Evolutionary conservation across 2,329 filamentous ascomycete genomes (phyloP).

Genomic region (Gaeumannomyces sp.): DNA sequence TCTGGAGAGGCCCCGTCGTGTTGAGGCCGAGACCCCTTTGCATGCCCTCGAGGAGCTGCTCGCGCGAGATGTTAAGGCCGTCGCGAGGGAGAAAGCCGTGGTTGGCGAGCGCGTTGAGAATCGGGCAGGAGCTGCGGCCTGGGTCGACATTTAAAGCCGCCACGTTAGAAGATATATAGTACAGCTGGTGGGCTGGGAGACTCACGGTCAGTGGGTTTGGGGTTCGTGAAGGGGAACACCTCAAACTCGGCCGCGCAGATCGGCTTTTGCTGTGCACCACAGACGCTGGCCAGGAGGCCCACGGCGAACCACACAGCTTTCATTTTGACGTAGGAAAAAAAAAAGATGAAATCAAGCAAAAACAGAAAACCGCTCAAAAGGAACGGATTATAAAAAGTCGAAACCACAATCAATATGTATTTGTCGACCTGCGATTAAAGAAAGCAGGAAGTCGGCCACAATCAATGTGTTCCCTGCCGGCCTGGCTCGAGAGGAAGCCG

Average conservation of each 20-base stretch:
- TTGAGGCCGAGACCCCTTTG: constrained; percentile 37
- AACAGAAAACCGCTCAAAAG: no score
- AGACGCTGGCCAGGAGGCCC: background rate
- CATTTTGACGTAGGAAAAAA: background rate
- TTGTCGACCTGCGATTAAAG: no score
- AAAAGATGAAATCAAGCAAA: background rate
- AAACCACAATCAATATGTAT: no score
- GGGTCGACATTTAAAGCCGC: background rate
- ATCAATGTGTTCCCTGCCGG: no score
- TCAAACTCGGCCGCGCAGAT: background rate
- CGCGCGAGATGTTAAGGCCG: constrained; percentile 34
- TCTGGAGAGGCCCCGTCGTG: constrained; percentile 23
- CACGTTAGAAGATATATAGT: background rate
- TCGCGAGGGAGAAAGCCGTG: constrained; percentile 1
- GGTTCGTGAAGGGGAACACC: background rate
- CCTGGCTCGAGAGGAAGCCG: no score
- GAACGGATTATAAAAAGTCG: no score
- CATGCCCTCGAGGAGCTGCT: constrained; percentile 32
- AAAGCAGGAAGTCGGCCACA: no score
- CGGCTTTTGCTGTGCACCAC: background rate
- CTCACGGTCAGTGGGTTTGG: background rate
- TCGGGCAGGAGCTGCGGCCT: constrained; percentile 42
- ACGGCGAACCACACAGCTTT: background rate
- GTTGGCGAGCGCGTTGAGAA: constrained; percentile 32
- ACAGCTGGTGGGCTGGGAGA: background rate